Base-by-base conservation (phyloP, 306 rosid genomes). In the Rubus idaeus region DNA sequence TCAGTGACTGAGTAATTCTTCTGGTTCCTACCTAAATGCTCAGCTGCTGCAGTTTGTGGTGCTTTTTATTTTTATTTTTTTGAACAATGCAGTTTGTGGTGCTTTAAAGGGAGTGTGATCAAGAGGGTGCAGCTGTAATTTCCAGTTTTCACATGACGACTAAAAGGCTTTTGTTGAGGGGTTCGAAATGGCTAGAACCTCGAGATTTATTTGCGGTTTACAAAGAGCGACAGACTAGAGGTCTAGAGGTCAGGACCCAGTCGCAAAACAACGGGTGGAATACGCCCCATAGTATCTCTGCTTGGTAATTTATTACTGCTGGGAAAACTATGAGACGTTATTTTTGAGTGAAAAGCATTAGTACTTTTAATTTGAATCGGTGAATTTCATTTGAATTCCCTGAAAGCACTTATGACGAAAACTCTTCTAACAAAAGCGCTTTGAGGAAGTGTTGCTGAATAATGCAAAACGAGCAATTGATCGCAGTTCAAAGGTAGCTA, bases 141-240 rank as follows among this genome's bases (percentile, higher is more conserved):
- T 68, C 55, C 21, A 52, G 63, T 45, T 35, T 78, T 74, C 86
- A 82, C 83, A 35, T 76, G 89, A 78, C 81, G 79, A 66, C 57
- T 55, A 21, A 21, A 40, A 16, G 14, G 8, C n/a, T 45, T 8
- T 23, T 75, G 76, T 58, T 16, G 49, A 7, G 60, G 67, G 37
- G 58, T 77, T 41, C 16, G 35, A 1, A 55, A 41, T 10, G 14
- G 20, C 52, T 3, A 20, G 17, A 13, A 57, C 84, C 84, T 30
- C 76, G 61, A 52, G 68, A 41, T 20, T 66, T 9, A 14, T 73
- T 60, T 58, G 74, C 20, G 84, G 84, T 70, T 39, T 18, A 73
- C 5, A 78, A 10, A 8, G 65, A 69, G 11, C 21, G 37, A 52
- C 5, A 30, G 30, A 10, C 6, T 61, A 21, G 56, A 37, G n/a